Evolutionary conservation across 2,329 filamentous ascomycete genomes (phyloP), one percentile per base, ranked within the genome.

Genomic region (Apiospora phragmitis): DNA sequence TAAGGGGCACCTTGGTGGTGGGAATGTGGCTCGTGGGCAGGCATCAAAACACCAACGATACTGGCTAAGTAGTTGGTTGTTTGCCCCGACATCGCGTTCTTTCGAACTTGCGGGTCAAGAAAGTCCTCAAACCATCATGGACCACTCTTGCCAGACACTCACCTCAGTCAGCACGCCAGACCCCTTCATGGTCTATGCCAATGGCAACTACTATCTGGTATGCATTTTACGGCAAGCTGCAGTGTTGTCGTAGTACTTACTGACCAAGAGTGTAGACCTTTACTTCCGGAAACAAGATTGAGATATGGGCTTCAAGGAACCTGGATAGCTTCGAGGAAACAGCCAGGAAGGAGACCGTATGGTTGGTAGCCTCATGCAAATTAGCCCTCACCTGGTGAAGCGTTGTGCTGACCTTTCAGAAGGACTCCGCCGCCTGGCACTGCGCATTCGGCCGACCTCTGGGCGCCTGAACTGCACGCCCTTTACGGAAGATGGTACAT

Each of bases 401-500:
- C 29, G 38, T 29, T 9, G 21, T 24, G 65, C 47, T 55, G 24
- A 68, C 72, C 24, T 69, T 55, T 59, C 16, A 18, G 9, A 35
- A 80, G 78, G 79, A 77, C 72, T 65, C 79, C 79, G 26, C 77
- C 76, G 9, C 74, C 71, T n/a, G 76, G 71, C 55, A 76, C 77
- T 21, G 75, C 76, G 43, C 74, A 79, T 74, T 79, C 77, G 7
- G 77, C 73, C 6, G 78, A 79, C 24, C 74, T 80, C 24, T 80
- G 79, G 79, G 79, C 79, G 21, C 79, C 79, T 5, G 79, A 80
- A 67, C 74, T 80, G 24, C 79, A 80, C 65, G 74, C 76, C 29
- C 43, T 80, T 8, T 73, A 71, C 67, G 78, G 75, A 6, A 74
- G 79, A 67, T 80, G 79, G 79, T 79, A 79, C 70, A 74, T 80